Conservation (phyloP, 1,139 yeast genomes). For the Blastobotrys aristatus region DNA sequence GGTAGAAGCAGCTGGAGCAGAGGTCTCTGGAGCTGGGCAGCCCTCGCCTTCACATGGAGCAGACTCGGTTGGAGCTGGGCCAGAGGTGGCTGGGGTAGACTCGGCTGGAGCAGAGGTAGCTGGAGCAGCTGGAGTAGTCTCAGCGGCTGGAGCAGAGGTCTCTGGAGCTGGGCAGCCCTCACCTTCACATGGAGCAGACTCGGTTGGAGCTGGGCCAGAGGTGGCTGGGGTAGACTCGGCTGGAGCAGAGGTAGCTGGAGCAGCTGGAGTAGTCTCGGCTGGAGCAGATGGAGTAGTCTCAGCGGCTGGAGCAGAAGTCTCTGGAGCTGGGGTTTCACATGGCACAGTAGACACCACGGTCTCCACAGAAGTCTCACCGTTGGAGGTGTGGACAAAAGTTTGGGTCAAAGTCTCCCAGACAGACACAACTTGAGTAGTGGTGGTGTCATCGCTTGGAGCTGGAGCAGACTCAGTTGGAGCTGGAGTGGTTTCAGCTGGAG, state of each 20-base stretch:
- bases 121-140: slow-evolving; percentile 8
- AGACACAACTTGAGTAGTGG: slow-evolving; percentile 9
- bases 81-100: slow-evolving; percentile 9
- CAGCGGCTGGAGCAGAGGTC: slow-evolving; percentile 7
- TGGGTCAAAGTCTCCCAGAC: slow-evolving; percentile 15
- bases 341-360: slow-evolving; percentile 9
- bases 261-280: slow-evolving; percentile 12
- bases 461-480: slow-evolving; percentile 4
- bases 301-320: slow-evolving; percentile 5
- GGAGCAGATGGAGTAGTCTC: slow-evolving; percentile 7
- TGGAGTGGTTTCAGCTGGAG: slow-evolving; percentile 9
- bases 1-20: slow-evolving; percentile 7
- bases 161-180: slow-evolving; percentile 4
- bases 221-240: slow-evolving; percentile 9
- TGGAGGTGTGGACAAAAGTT: slow-evolving; percentile 14
- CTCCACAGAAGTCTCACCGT: slow-evolving; percentile 10
- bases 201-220: slow-evolving; percentile 9
- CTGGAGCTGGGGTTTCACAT: slow-evolving; percentile 7
- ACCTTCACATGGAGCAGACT: slow-evolving; percentile 5
- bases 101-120: slow-evolving; percentile 10
- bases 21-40: slow-evolving; percentile 9
- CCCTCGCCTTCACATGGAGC: slow-evolving; percentile 5
- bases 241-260: slow-evolving; percentile 10
- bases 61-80: slow-evolving; percentile 10
- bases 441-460: slow-evolving; percentile 7